These are phyloP conservation scores for Auricularia heimuer DNA, from an alignment of 768 basidiomycete species.

Conservation along the genomic window DNA sequence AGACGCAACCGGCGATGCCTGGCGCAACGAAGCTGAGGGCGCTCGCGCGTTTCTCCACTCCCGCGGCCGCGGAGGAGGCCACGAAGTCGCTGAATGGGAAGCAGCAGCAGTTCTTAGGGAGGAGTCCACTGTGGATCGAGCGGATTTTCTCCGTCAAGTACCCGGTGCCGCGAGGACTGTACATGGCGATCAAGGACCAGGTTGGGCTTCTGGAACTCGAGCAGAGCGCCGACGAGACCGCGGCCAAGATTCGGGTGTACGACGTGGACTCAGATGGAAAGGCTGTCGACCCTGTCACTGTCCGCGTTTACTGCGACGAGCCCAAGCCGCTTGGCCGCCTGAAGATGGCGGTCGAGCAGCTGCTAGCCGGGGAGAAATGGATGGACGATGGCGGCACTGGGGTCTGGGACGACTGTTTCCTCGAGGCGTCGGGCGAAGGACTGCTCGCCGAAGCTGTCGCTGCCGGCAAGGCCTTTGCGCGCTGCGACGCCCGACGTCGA, in stretches of 20 bases:
- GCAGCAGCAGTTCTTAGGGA: constrained; percentile 35
- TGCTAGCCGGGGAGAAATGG: constrained; percentile 47
- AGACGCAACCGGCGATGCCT: constrained; percentile 44
- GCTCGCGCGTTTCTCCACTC: constrained; percentile 46
- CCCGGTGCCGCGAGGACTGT: constrained; percentile 31
- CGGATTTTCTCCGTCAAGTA: constrained; percentile 48
- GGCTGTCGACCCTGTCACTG: constrained; percentile 21
- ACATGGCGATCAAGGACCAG: constrained; percentile 34
- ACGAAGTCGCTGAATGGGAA: constrained; percentile 38
- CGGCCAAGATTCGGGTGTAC: constrained; percentile 28
- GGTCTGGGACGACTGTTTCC: constrained; percentile 61
- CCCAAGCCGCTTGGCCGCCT: constrained; percentile 41
- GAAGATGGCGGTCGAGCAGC: constrained; percentile 51
- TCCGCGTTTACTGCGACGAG: constrained; percentile 44
- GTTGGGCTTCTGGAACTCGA: constrained; percentile 23
- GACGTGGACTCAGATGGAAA: constrained; percentile 13
- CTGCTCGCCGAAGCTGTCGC: background rate
- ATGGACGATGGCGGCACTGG: constrained; percentile 40
- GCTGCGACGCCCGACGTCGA: constrained; percentile 21
- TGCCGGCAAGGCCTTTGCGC: background rate
- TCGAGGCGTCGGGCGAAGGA: constrained; percentile 27
- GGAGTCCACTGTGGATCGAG: constrained; percentile 36
- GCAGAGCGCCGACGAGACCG: constrained; percentile 12
- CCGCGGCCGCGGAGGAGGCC: constrained; percentile 42
- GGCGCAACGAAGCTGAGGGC: constrained; percentile 38